Percentiles rank a stretch among this genome's conserved stretches.
These are phyloP conservation scores for Hypoxylon cercidicola DNA, from an alignment of 495 filamentous ascomycete species.

Conservation along the genomic window DNA sequence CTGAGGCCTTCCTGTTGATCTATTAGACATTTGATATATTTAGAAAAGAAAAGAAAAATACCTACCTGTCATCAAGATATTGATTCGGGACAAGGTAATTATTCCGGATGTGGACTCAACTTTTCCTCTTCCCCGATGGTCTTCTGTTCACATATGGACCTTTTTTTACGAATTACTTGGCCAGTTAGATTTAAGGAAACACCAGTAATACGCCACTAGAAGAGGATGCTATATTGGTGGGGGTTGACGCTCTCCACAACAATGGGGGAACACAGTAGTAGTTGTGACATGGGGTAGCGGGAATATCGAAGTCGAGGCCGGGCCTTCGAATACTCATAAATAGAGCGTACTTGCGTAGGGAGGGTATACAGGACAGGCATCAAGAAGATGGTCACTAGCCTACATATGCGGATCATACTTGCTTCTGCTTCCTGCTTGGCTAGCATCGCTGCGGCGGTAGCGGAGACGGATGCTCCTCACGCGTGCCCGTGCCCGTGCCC, in stretches of 20 bases:
- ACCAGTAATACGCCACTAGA: constrained; percentile 1
- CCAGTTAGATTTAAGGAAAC: constrained; percentile 10
- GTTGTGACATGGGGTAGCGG: constrained; percentile 33
- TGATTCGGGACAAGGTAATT: constrained; percentile 14
- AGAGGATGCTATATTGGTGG: constrained; percentile 30
- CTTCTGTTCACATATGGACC: neutral
- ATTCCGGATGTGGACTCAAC: constrained; percentile 7
- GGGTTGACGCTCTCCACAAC: constrained; percentile 37
- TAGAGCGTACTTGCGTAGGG: constrained; percentile 23
- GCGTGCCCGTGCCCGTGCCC: constrained; percentile 28
- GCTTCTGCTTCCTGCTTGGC: constrained; percentile 48
- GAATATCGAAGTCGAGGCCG: constrained; percentile 41
- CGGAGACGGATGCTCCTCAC: constrained; percentile 34
- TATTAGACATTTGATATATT: constrained; percentile 20
- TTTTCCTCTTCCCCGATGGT: constrained; percentile 4
- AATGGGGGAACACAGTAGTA: constrained; percentile 31
- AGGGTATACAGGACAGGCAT: constrained; percentile 32
- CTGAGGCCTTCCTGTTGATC: constrained; percentile 16
- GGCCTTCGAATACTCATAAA: constrained; percentile 35
- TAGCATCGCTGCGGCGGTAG: constrained; percentile 36
- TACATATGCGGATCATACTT: constrained; percentile 54
- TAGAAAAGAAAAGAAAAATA: constrained; percentile 9
- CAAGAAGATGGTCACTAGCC: constrained; percentile 37
- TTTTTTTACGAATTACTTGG: constrained; percentile 33
- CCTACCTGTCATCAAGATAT: neutral